Percentiles rank a stretch among this genome's conserved stretches.
Conservation (phyloP, 1,284 basidiomycete genomes). For the Porogramme epimiltina region DNA sequence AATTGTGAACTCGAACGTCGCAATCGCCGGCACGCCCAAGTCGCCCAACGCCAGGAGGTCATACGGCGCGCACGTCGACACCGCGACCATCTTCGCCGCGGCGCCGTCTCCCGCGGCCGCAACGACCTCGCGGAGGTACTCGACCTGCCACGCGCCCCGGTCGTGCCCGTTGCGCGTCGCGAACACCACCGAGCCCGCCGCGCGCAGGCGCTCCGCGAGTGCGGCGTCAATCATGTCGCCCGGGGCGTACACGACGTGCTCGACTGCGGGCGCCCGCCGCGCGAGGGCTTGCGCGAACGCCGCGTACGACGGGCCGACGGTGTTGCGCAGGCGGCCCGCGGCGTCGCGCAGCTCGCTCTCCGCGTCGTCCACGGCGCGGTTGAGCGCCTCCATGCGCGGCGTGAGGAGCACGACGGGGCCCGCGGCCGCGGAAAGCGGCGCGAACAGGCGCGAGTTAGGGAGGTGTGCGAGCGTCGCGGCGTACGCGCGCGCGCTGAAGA, state of each 20-base stretch:
- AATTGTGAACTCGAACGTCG: conserved; percentile 60
- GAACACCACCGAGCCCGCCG: conserved; percentile 45
- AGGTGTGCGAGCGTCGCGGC: conserved; percentile 47
- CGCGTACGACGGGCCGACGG: conserved; percentile 55
- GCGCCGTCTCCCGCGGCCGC: conserved; percentile 6
- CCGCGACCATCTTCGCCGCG: conserved; percentile 40
- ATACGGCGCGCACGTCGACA: conserved; percentile 65
- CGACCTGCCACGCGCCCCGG: conserved; percentile 54
- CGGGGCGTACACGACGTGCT: conserved; percentile 51
- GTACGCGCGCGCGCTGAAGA: conserved; percentile 52
- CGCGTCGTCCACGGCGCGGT: conserved; percentile 61
- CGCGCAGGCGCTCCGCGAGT: conserved; percentile 23
- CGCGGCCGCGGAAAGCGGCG: conserved; percentile 38
- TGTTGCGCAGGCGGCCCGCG: conserved; percentile 52
- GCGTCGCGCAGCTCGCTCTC: conserved; percentile 46
- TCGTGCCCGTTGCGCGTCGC: conserved; percentile 58
- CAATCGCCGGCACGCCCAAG: conserved; percentile 35
- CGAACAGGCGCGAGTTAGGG: conserved; percentile 35
- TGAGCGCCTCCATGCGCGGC: conserved; percentile 56
- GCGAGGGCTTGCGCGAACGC: conserved; percentile 46
- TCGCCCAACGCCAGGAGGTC: conserved; percentile 41
- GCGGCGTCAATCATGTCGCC: conserved; percentile 24
- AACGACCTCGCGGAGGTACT: conserved; percentile 39
- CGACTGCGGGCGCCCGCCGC: conserved; percentile 31
- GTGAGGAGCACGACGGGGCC: conserved; percentile 50